Conservation (phyloP, 768 basidiomycete species). For the Rhodosporidiobolus sp. region DNA sequence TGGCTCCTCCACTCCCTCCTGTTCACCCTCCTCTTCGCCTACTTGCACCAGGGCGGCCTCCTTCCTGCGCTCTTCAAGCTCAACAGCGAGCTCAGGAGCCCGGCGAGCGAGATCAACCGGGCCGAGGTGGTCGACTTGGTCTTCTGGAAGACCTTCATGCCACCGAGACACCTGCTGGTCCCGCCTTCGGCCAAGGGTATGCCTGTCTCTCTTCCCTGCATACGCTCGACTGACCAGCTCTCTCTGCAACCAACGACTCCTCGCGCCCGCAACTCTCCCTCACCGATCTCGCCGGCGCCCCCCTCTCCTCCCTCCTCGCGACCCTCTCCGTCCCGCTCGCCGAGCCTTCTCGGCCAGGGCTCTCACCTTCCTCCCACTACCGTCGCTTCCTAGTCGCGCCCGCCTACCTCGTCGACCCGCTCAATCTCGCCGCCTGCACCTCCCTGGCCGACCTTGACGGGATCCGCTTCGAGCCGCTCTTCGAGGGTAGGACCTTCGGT, state of each 20-base stretch:
- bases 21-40: constrained; percentile 33
- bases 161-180: constrained; percentile 32
- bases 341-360: neutral
- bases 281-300: constrained; percentile 27
- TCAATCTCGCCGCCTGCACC: neutral
- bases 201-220: no score
- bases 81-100: constrained; percentile 2
- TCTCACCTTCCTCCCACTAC: rapidly evolving
- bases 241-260: neutral
- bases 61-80: constrained; percentile 23
- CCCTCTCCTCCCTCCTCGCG: neutral
- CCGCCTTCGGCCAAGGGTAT: neutral
- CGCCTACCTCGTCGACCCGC: constrained; percentile 10
- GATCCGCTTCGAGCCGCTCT: neutral
- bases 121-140: constrained; percentile 2
- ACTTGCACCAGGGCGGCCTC: constrained; percentile 40
- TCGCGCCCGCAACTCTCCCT: neutral
- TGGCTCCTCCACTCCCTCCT: constrained; percentile 26
- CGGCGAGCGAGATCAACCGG: neutral
- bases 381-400: constrained; percentile 19
- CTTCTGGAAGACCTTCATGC: constrained; percentile 42
- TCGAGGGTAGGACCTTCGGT: neutral
- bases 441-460: neutral
- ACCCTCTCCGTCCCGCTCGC: neutral
- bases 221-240: neutral